A percentile compares a stretch with the other conserved stretches of the same genome.
Conservation (phyloP, 2,329 filamentous ascomycete species). For the Colletotrichum destructivum region DNA sequence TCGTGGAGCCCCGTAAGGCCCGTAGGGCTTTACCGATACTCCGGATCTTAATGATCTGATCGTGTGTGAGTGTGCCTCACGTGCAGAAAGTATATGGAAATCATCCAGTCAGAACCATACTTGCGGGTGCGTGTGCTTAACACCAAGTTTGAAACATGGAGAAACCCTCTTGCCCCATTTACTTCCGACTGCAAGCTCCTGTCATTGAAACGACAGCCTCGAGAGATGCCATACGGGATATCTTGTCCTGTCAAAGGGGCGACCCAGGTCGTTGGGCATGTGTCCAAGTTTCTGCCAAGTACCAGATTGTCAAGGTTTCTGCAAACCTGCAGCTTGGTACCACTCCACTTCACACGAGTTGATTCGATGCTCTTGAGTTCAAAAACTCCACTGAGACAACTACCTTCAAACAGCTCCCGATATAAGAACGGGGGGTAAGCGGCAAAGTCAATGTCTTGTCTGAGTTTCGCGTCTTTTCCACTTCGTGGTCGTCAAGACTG, state of each 20-base stretch:
- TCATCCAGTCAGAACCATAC: background rate
- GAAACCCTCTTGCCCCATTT: background rate
- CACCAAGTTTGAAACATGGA: background rate
- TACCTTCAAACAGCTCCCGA: background rate
- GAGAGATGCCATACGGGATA: background rate
- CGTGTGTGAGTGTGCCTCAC: background rate
- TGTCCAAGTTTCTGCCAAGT: background rate
- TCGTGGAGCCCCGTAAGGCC: background rate
- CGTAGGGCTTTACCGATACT: background rate
- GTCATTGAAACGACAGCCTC: too few relatives aligned
- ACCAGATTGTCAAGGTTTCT: background rate
- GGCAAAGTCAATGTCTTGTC: background rate
- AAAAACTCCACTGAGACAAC: background rate
- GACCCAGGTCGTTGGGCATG: background rate
- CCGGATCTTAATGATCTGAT: background rate
- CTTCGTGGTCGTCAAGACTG: background rate
- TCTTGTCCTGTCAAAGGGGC: background rate
- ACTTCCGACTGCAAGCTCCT: too few relatives aligned
- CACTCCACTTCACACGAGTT: background rate
- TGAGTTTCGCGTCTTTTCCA: background rate
- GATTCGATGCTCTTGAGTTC: background rate
- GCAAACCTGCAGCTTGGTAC: background rate
- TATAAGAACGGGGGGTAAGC: too few relatives aligned
- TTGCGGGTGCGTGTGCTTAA: background rate
- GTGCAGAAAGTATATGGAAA: background rate